Base-by-base conservation (phyloP, 352 stramenopile species). In the Phytophthora multivora region DNA sequence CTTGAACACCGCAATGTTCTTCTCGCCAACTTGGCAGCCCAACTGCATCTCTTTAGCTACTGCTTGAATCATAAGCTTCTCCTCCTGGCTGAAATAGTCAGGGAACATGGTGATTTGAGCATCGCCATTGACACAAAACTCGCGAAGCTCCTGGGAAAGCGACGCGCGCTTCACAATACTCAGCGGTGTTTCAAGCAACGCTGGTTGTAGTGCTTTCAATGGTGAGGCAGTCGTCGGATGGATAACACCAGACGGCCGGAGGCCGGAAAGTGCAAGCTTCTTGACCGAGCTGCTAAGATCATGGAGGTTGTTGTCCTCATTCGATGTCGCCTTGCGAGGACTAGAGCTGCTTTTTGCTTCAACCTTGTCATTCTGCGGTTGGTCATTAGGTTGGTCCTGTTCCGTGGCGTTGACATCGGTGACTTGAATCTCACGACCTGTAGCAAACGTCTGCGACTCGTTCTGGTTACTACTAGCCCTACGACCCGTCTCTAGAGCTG, bases 1-100 rank as follows among this genome's bases (percentile, higher is more conserved):
- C 56, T 90, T 92, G 66, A 74, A 89, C 48, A 90, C 79, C 0
- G 78, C 69, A 11, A 88, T 57, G 50, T 70, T 89, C 36, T 66
- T 79, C 50, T 90, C 77, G 7, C 80, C 79, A n/a, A 88, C 61
- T 51, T 92, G 83, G 11, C 74, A 88, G 5, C 73, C 78, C 8
- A 92, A 58, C 8, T 77, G 69, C 23, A 90, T 65, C n/a, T 68
- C 68, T 10, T 82, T 68, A 9, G 80, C 79, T 18, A 86, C 77
- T 15, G 66, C 46, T 36, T 88, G 70, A 0, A 90, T 63, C 26
- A 89, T 66, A 0, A 63, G 55, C 39, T 89, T 88, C 41, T 92
- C 80, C 2, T 86, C 69, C 5, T 57, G 47, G 5, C 63, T 73
- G 10, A 92, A 79, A 39, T 90, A 92, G 30, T 90, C 81, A 0